Evolutionary conservation across 495 filamentous ascomycete species (phyloP), one percentile per base, ranked within the genome.

Genomic region (Sphaerosporella brunnea): DNA sequence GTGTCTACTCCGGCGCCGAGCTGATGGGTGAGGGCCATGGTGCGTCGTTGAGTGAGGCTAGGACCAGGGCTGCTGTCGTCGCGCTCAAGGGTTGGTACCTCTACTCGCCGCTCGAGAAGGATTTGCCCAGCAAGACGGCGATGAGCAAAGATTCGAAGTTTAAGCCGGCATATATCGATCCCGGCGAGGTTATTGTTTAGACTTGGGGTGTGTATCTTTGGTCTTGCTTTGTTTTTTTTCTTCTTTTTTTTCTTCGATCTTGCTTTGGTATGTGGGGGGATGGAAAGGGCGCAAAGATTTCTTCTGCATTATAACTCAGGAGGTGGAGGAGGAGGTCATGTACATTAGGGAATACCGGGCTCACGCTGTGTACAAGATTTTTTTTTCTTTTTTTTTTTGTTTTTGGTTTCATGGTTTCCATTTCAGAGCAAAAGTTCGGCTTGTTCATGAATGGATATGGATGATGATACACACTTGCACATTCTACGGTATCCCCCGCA

Each of bases 81-180:
- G 76, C 88, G 15, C 67, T 97, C 54, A 93, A 93, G 69, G 70
- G 74, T 15, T 97, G 92, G 92, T 97, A 96, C 65, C 68, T 96
- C 48, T 97, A 97, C 65, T 82, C 75, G 62, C 90, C 90, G 9
- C 49, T 74, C 36, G 65, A n/a, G 66, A 67, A 39, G 63, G 58
- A 61, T 52, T 25, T 94, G 39, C 90, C 90, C 21, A 92, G 82
- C 63, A 78, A 85, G 37, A 82, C 78, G 64, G 52, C 49, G 15
- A 63, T 72, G 49, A 68, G 66, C n/a, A 71, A 70, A 2, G 48
- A 65, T 63, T 45, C 67, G 11, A 3, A 69, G 10, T 96, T 85
- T 79, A 79, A 77, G 63, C 80, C 86, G n/a, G 75, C 75, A 19
- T 69, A 88, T 61, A 74, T 97, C 50, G 90, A 97, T 69, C 69